Evolutionary conservation across 768 basidiomycete species (phyloP), one percentile per base, ranked within the genome.

Genomic region (Psilocybe azurescens): DNA sequence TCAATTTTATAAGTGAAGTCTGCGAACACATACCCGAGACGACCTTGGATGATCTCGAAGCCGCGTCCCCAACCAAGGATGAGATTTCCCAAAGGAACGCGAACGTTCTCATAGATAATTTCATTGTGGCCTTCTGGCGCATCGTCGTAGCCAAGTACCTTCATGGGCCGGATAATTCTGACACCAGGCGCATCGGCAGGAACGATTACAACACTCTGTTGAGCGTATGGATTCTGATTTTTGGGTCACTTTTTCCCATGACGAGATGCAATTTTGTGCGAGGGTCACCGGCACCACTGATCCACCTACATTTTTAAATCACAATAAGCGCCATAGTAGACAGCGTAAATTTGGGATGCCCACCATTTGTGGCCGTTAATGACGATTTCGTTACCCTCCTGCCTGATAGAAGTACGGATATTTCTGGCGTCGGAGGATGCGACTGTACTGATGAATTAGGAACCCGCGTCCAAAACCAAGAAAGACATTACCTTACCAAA

Each of bases 351-450:
- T 46, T 5, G n/a, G 29, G 16, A 20, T 16, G 41, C 72, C 20
- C 60, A 93, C 96, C 97, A 99, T 84, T 99, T 99, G 77, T 95
- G 94, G 0, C 96, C 97, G 69, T 92, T 96, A 63, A 99, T 89
- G 65, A 97, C 89, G 64, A 99, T 93, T 64, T 95, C 89, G 68
- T 91, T 79, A 38, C 94, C 93, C 70, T 95, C 92, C 64, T 86
- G 85, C 59, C 86, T 82, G 65, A 97, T 91, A 29, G 93, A 91
- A 1, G 94, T 97, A 53, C 86, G 88, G 69, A 97, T 94, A 74
- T 99, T 99, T 56, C 89, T 97, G 5, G 97, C 97, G 75, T 97
- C 96, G 24, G 94, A 95, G 3, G 93, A 95, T 16, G 95, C 89
- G 58, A 95, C 94, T 91, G 55, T 1, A 33, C 16, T 46, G 24